These are phyloP conservation scores for Trichoderma gamsii DNA, from an alignment of 495 filamentous ascomycete genomes.

Conservation along the genomic window DNA sequence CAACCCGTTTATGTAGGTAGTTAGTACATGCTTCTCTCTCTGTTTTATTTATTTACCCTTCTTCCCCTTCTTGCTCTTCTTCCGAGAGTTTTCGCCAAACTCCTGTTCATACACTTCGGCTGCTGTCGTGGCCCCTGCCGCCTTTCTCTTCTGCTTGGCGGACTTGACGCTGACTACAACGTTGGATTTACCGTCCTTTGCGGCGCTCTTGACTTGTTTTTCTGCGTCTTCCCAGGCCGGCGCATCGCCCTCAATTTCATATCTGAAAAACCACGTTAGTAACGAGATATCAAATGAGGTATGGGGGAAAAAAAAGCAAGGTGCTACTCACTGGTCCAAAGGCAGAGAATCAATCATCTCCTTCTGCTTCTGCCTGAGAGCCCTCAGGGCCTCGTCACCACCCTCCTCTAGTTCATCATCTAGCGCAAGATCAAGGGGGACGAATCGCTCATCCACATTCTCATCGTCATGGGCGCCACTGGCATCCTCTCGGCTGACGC, in stretches of 20 bases:
- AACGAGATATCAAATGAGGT: slow-evolving; percentile 27
- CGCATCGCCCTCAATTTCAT: slow-evolving; percentile 67
- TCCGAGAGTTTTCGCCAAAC: slow-evolving; percentile 30
- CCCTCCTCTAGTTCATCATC: slow-evolving; percentile 85
- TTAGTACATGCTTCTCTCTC: background rate
- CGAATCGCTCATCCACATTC: slow-evolving; percentile 54
- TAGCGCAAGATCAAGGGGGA: slow-evolving; percentile 62
- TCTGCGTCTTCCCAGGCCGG: slow-evolving; percentile 80
- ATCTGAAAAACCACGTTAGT: slow-evolving; percentile 52
- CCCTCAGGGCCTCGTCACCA: slow-evolving; percentile 64
- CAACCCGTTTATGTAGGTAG: background rate
- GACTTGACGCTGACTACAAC: slow-evolving; percentile 79
- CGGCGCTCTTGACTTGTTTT: slow-evolving; percentile 57
- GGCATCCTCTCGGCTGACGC: slow-evolving; percentile 50
- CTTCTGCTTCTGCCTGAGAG: slow-evolving; percentile 65
- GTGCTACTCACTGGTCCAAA: slow-evolving; percentile 67
- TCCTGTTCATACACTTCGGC: slow-evolving; percentile 54
- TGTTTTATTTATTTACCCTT: background rate
- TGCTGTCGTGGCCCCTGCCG: slow-evolving; percentile 54
- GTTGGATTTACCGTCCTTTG: slow-evolving; percentile 52
- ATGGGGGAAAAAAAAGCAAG: slow-evolving; percentile 15
- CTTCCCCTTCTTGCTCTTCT: slow-evolving; percentile 25
- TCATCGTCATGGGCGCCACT: slow-evolving; percentile 54
- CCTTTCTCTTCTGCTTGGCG: slow-evolving; percentile 72
- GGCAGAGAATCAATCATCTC: slow-evolving; percentile 84